Conservation (phyloP, 225 moss, liverwort and hornwort genomes). For the Rhytidiadelphus loreus region DNA sequence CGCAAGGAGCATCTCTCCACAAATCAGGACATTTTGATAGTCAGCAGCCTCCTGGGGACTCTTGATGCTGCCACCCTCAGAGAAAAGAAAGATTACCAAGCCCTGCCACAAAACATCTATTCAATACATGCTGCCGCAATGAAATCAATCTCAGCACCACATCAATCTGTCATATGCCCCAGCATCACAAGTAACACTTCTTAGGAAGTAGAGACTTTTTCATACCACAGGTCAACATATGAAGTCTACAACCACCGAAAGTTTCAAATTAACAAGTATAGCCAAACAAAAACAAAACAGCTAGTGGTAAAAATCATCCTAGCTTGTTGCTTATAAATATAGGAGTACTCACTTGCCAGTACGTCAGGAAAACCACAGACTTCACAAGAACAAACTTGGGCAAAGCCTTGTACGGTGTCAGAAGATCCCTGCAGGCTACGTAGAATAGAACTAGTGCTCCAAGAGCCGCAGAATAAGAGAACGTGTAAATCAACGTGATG, state of each 20-base stretch:
- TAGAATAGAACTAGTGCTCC: conserved; percentile 91
- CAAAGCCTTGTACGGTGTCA: conserved; percentile 83
- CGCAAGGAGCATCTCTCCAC: conserved; percentile 88
- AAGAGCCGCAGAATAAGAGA: conserved; percentile 80
- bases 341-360: conserved; percentile 75
- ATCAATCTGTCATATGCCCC: neutral
- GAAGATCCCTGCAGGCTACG: conserved; percentile 94
- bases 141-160: neutral
- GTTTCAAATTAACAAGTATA: neutral
- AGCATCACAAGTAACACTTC: neutral
- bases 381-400: conserved; percentile 96
- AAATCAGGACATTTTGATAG: conserved; percentile 83
- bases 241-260: neutral
- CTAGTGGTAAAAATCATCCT: neutral
- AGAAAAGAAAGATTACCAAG: conserved; percentile 72
- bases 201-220: neutral
- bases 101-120: conserved; percentile 44
- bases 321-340: neutral
- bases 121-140: neutral
- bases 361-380: conserved; percentile 96
- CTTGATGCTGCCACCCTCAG: conserved; percentile 57
- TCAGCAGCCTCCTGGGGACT: conserved; percentile 70
- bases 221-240: neutral
- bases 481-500: conserved; percentile 77
- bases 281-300: neutral